Evolutionary conservation across 768 basidiomycete genomes (phyloP), one percentile per base, ranked within the genome.

Genomic region (Pleurotus platypus): DNA sequence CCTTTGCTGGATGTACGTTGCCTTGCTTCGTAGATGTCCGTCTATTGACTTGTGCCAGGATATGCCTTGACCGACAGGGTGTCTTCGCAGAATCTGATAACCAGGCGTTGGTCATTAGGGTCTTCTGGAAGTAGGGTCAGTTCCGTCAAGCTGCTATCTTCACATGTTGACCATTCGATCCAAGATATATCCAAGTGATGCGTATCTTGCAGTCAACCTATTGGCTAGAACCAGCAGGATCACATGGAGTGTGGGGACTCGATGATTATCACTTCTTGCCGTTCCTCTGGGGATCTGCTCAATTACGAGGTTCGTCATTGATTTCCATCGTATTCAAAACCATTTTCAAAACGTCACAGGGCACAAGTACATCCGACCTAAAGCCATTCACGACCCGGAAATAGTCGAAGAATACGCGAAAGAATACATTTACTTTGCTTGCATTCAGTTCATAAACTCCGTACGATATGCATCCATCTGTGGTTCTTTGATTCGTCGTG

Each of bases 151-250:
- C 26, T 18, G n/a, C 16, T 16, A 16, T n/a, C 37, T 46, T 12
- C n/a, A 20, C n/a, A 55, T 55, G 7, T 40, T 51, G 37, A 49
- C 42, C 46, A 71, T 79, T 80, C 0, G 83, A 80, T 64, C 82
- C 80, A 82, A 83, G 84, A 62, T 95, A 93, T 64, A 82, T 93
- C 30, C 72, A 84, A 49, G 80, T 89, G 48, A 92, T 92, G 92
- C 85, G 97, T 0, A 65, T 84, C 9, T 78, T 99, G 1, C 95
- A 98, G 63, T 94, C 92, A 3, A 85, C 88, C 2, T 99, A 99
- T 68, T 98, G 95, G 94, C 83, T 98, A 0, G 96, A 99, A 69
- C 95, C 96, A 2, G 96, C 96, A 5, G 95, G 96, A n/a, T 98
- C 97, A 1, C 96, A 98, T 67, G 96, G 96, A 0, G 96, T 98